A percentile compares a stretch with the other conserved stretches of the same genome.
Evolutionary conservation across 2,329 filamentous ascomycete species (phyloP).

Genomic region (Clonostachys solani): DNA sequence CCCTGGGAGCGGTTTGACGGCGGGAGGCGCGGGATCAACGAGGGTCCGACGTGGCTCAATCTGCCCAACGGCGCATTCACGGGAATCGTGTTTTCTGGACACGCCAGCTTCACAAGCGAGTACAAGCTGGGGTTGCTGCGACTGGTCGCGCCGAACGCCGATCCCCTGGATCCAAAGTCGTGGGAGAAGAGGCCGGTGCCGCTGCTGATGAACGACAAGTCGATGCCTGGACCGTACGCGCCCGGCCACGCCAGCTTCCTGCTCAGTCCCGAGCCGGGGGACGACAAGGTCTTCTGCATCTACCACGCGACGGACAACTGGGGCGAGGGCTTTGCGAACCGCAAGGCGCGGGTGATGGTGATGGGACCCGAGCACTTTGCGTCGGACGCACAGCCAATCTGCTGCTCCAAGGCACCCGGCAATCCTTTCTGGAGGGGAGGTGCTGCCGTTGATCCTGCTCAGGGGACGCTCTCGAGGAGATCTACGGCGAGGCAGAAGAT

Average conservation of each 20-base stretch:
- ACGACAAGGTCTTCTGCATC: conserved; percentile 5
- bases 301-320: conserved; percentile 8
- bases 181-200: conserved; percentile 6
- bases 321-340: conserved; percentile 11
- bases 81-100: conserved; percentile 8
- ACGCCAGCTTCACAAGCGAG: conserved; percentile 8
- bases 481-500: background rate
- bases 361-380: conserved; percentile 7
- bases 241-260: conserved; percentile 13
- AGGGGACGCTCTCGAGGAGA: background rate
- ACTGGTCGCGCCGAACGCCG: conserved; percentile 1
- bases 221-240: conserved; percentile 5
- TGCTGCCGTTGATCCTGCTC: background rate
- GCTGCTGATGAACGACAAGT: conserved; percentile 5
- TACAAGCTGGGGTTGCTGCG: conserved; percentile 6
- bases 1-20: conserved; percentile 6
- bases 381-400: conserved; percentile 6
- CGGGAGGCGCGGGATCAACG: conserved; percentile 5
- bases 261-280: conserved; percentile 10
- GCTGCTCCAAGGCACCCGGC: conserved; percentile 5
- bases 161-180: conserved; percentile 6
- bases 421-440: background rate
- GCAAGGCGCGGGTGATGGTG: conserved; percentile 10
- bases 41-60: conserved; percentile 7
- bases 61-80: conserved; percentile 6